Conservation (phyloP, 2,329 filamentous ascomycete species). For the Diplodia sapinea region DNA sequence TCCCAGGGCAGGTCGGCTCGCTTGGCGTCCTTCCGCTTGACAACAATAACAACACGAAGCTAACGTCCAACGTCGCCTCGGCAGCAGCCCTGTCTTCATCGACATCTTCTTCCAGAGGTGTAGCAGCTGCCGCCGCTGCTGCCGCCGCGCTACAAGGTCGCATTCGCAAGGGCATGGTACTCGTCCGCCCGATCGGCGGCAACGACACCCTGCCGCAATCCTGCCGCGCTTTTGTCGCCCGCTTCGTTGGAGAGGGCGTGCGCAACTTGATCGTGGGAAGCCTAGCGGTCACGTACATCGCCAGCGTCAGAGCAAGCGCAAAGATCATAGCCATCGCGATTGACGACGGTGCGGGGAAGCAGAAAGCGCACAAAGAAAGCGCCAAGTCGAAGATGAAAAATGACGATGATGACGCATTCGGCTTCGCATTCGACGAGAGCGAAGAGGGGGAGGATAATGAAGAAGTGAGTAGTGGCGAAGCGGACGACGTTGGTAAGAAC, state of each 20-base stretch:
- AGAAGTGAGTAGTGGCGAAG: conserved; percentile 39
- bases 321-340: conserved; percentile 64
- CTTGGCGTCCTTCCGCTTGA: conserved; percentile 70
- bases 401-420: conserved; percentile 60
- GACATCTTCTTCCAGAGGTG: conserved; percentile 33
- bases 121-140: neutral
- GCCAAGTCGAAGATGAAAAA: neutral
- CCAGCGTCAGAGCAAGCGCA: conserved; percentile 82
- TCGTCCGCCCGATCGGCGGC: conserved; percentile 62
- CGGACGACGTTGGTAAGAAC: conserved; percentile 40
- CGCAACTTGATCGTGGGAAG: conserved; percentile 69
- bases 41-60: conserved; percentile 34
- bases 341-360: conserved; percentile 34
- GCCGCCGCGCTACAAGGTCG: conserved; percentile 35
- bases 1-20: conserved; percentile 85
- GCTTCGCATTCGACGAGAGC: conserved; percentile 53
- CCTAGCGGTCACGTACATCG: conserved; percentile 81
- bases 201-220: conserved; percentile 53
- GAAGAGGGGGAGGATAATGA: conserved; percentile 52
- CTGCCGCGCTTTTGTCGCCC: conserved; percentile 61
- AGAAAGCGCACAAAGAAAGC: neutral
- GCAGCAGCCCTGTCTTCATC: conserved; percentile 4
- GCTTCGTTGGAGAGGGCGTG: conserved; percentile 68
- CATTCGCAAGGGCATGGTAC: conserved; percentile 80
- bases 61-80: neutral